Percentiles rank a stretch among this genome's conserved stretches.
Conservation (phyloP, 2,329 filamentous ascomycete species). For the Ophiostoma perfectum region DNA sequence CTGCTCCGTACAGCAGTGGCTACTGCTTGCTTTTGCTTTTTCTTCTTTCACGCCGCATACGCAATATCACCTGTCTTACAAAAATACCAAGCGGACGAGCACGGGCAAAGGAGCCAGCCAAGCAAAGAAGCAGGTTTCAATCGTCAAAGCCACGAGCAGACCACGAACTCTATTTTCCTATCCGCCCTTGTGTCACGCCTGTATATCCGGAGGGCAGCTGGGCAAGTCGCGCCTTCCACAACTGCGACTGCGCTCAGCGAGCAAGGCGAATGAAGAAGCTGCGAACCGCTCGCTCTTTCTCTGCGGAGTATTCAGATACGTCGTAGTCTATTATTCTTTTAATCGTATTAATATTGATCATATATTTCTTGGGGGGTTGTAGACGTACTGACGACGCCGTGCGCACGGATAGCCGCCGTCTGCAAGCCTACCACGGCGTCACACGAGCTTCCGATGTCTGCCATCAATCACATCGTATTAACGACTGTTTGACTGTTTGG, state of each 20-base stretch:
- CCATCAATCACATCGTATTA: constrained; percentile 4
- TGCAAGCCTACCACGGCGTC: not conserved
- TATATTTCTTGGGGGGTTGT: not conserved
- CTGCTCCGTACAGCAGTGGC: no score
- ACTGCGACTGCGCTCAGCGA: not conserved
- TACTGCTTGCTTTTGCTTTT: no score
- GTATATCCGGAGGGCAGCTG: not conserved
- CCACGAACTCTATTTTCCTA: not conserved
- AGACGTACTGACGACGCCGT: constrained; percentile 3
- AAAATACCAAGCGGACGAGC: not conserved
- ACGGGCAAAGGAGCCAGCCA: not conserved
- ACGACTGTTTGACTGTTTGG: not conserved
- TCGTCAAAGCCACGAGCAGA: not conserved
- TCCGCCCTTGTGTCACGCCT: not conserved
- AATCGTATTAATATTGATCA: not conserved
- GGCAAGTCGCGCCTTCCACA: not conserved
- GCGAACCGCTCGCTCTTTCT: no score
- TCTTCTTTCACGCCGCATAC: not conserved
- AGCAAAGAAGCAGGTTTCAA: not conserved
- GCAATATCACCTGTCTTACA: not conserved
- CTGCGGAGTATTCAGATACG: no score
- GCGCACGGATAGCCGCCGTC: constrained; percentile 11
- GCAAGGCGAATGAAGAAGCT: no score
- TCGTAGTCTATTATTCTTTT: no score
- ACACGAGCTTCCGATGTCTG: not conserved